phyloP scores from a whole-genome alignment of 2,329 filamentous ascomycete species.

The Chalaropsis thielavioides region DNA sequence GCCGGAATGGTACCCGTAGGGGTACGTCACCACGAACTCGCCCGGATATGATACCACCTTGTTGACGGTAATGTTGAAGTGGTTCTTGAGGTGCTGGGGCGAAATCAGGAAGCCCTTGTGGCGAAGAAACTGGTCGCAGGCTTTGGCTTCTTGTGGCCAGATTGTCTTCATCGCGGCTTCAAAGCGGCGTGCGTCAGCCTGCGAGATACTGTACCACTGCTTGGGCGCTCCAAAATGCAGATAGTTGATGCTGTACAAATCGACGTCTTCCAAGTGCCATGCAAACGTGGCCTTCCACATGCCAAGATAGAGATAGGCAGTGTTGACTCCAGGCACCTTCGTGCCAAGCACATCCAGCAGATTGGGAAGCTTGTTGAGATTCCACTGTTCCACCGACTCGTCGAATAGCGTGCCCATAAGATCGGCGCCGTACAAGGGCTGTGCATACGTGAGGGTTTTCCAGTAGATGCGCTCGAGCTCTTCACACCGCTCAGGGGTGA shows the following conservation, averaged over 20 bases:
- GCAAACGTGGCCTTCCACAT: conserved; percentile 99
- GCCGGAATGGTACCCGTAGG: conserved; percentile 95
- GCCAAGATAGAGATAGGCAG: conserved; percentile 88
- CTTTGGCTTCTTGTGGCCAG: conserved; percentile 90
- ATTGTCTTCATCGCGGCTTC: conserved; percentile 90
- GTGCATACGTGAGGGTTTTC: conserved; percentile 92
- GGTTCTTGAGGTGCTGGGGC: conserved; percentile 67
- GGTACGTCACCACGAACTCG: conserved; percentile 96
- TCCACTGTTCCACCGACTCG: conserved; percentile 73
- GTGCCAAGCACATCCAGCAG: conserved; percentile 85
- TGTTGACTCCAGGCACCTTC: conserved; percentile 95
- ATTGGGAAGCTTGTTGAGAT: conserved; percentile 87
- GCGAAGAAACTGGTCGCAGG: conserved; percentile 86
- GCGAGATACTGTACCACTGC: conserved; percentile 98
- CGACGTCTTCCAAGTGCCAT: conserved; percentile 96
- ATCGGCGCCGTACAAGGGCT: conserved; percentile 89
- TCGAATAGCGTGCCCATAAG: conserved; percentile 92
- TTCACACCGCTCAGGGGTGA: conserved; percentile 78
- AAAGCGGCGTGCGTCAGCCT: conserved; percentile 82
- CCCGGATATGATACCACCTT: conserved; percentile 89
- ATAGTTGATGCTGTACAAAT: conserved; percentile 99
- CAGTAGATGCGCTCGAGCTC: conserved; percentile 92
- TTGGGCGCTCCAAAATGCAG: conserved; percentile 97
- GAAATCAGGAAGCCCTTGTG: conserved; percentile 98
- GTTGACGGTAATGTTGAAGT: conserved; percentile 93